Evolutionary conservation across 1,284 basidiomycete genomes (phyloP).

Genomic region (Amylostereum areolatum): DNA sequence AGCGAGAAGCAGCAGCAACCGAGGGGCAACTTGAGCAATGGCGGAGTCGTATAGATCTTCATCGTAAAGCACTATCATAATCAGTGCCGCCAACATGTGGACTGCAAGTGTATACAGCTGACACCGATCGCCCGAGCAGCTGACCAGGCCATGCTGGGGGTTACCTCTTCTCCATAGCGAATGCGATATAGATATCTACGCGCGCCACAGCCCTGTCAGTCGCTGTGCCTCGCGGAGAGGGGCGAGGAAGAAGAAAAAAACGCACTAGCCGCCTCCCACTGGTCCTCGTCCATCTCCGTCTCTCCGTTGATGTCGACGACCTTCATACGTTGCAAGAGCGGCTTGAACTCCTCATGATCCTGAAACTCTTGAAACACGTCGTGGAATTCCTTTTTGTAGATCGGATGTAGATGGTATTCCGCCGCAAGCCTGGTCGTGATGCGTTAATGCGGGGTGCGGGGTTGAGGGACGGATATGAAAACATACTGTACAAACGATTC

Average conservation of each 20-base stretch:
- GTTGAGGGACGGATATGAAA: not conserved
- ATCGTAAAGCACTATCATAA: no score
- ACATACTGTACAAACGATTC: slow-evolving; percentile 83
- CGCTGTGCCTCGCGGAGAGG: not conserved
- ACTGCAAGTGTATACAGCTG: no score
- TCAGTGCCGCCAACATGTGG: no score
- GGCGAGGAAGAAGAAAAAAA: slow-evolving; percentile 16
- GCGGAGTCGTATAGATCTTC: no score
- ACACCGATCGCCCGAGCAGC: no score
- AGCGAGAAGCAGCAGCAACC: no score
- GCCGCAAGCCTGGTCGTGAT: slow-evolving; percentile 60
- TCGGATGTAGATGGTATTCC: slow-evolving; percentile 71
- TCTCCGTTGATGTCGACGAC: slow-evolving; percentile 81
- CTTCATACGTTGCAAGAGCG: slow-evolving; percentile 81
- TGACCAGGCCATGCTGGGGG: no score
- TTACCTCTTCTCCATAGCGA: slow-evolving; percentile 70
- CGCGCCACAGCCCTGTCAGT: slow-evolving; percentile 4
- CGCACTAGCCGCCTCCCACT: slow-evolving; percentile 96
- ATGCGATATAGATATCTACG: slow-evolving; percentile 78
- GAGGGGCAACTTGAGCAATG: no score
- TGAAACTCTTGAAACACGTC: slow-evolving; percentile 78
- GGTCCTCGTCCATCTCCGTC: slow-evolving; percentile 86
- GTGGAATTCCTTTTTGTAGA: slow-evolving; percentile 88
- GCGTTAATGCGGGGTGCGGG: not conserved
- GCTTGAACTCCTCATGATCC: slow-evolving; percentile 69